Evolutionary conservation across 176 grass and related monocot species (phyloP), one percentile per base, ranked within the genome.

Genomic region (Aegilops longissima): DNA sequence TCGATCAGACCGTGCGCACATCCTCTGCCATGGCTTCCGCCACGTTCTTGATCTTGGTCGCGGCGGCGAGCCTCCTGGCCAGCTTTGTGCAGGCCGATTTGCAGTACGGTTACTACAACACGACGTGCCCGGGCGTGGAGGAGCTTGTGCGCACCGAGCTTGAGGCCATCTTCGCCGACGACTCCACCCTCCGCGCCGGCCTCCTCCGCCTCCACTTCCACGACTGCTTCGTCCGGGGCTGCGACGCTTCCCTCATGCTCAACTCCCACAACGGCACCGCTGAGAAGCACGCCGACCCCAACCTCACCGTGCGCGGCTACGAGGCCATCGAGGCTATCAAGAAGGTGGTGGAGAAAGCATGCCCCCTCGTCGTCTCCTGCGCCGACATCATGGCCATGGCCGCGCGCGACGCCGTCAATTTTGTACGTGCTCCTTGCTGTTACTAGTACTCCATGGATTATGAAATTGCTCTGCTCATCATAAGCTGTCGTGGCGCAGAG

Each of bases 301-400:
- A 93, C 81, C 84, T 86, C 1, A 91, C 89, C 24, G 49, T 93
- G 2, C 89, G 94, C 30, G 94, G 94, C 3, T 93, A 93, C 76
- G 91, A 40, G 81, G 81, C 84, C 39, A 91, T 96, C 64, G 94
- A 96, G 49, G 85, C 24, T 34, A 34, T 93, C 66, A 96, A 96
- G 89, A 83, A 49, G 18, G 74, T 29, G 72, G 61, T 93, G 36
- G 94, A 96, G 94, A 75, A 23, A 6, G 21, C 30, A 2, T 95
- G 93, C 73, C 86, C 83, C 1, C 83, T 92, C 62, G 20, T 73
- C 20, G 94, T 95, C 36, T 93, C 94, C 44, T 96, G 94, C 88
- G 87, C 91, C 34, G 91, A 96, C 88, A 93, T 93, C 84, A 73
- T 96, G 21, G 91, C 94, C 30, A 91, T 96, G 76, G 94, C 94